Conservation (phyloP, 345 rosid species). For the Lepidium africanum region DNA sequence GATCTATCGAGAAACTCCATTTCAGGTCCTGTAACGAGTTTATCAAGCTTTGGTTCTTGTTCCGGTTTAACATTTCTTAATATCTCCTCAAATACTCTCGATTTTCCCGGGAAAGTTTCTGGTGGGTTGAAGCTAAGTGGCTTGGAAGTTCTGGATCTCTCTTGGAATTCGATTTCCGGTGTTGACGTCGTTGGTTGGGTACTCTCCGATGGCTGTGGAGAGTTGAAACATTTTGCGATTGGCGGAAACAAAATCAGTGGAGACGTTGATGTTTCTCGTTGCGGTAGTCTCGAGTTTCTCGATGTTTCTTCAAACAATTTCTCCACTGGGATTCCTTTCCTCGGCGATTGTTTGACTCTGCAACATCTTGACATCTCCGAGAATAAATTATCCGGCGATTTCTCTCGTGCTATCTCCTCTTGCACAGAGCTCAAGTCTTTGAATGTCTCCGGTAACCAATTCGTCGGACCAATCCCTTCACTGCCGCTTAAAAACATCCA, state of each 20-base stretch:
- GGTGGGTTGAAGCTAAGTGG: slow-evolving; percentile 40
- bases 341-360: slow-evolving; percentile 61
- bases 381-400: slow-evolving; percentile 59
- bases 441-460: slow-evolving; percentile 57
- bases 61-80: slow-evolving; percentile 44
- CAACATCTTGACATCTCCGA: slow-evolving; percentile 70
- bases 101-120: slow-evolving; percentile 33
- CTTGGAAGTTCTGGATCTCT: slow-evolving; percentile 71
- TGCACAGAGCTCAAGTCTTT: slow-evolving; percentile 55
- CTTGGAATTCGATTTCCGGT: slow-evolving; percentile 51
- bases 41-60: slow-evolving; percentile 50
- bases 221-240: slow-evolving; percentile 40
- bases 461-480: slow-evolving; percentile 57
- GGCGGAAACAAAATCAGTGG: slow-evolving; percentile 68
- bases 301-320: slow-evolving; percentile 80
- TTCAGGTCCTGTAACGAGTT: slow-evolving; percentile 48
- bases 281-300: slow-evolving; percentile 47
- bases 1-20: slow-evolving; percentile 72
- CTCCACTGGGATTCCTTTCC: slow-evolving; percentile 39
- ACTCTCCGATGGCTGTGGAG: slow-evolving; percentile 50
- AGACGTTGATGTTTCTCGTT: slow-evolving; percentile 54
- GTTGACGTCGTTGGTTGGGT: slow-evolving; percentile 45
- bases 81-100: slow-evolving; percentile 55
- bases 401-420: slow-evolving; percentile 41
- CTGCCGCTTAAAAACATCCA: slow-evolving; percentile 45